Evolutionary conservation across 2,329 filamentous ascomycete genomes (phyloP), one percentile per base, ranked within the genome.

Genomic region (Rhinocladiella mackenziei): DNA sequence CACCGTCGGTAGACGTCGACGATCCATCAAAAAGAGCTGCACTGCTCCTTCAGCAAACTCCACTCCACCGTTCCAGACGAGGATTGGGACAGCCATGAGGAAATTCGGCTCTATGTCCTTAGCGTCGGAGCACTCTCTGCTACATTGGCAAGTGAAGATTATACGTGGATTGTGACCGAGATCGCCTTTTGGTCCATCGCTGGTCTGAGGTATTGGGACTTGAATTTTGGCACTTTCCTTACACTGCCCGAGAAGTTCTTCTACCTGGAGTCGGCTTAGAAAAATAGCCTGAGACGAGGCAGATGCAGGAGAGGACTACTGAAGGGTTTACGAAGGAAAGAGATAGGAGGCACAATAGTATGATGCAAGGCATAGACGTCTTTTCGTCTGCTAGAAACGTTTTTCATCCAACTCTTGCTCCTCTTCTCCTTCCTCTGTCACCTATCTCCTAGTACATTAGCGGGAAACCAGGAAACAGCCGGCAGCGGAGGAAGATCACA

Each of bases 11-110:
- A 43, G 47, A 15, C 47, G 47, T 8, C 34, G 28, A 13, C 38
- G 47, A n/a, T 34, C 47, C 4, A 29, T 31, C 14, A 50, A 43
- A 25, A 33, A 42, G 18, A 35, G 45, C 11, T n/a, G 47, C 47
- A 10, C 47, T 43, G 1, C 39, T 39, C 15, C 18, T 50, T 6
- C 42, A 25, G 10, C 18, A 45, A 9, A 26, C 17, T 13, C 28
- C 46, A 2, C 28, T 39, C 22, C n/a, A 31, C 6, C 4, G 36
- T 46, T n/a, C 17, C 38, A 5, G 37, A 43, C 4, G 17, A 34
- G 18, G 14, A 43, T 2, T 50, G 47, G 47, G 6, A 31, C 3
- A 34, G 26, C 23, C 47, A 50, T 20, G 39, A 43, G 22, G 47
- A 50, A 18, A 34, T 46, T 11, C 42, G 28, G 10, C 22, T 36